Conservation (phyloP, 202 grass and related monocot genomes). For the Bolboschoenoplectus hybrid region DNA sequence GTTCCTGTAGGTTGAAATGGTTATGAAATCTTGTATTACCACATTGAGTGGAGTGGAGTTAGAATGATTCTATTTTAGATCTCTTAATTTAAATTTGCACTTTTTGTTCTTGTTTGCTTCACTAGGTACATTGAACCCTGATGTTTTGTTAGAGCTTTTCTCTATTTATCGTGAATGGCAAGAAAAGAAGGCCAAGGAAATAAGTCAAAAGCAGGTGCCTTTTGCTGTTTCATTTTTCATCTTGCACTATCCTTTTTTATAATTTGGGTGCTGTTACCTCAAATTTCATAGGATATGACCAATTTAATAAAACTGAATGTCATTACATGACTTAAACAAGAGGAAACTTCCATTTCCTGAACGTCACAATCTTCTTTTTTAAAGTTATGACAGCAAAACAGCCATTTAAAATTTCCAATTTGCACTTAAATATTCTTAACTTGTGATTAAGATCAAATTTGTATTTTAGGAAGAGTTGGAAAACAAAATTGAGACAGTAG, state of each 20-base stretch:
- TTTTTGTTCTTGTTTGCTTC: conserved; percentile 4
- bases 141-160: conserved; percentile 81
- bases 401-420: conserved; percentile 16
- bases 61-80: neutral
- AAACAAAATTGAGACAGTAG: conserved; percentile 90
- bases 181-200: conserved; percentile 82
- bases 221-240: conserved; percentile 7
- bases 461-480: conserved; percentile 70
- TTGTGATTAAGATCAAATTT: conserved; percentile 10
- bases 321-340: neutral
- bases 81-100: conserved; percentile 16
- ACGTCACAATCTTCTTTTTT: neutral
- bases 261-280: conserved; percentile 17
- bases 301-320: neutral
- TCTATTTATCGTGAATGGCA: conserved; percentile 79
- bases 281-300: conserved; percentile 17
- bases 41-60: neutral
- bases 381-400: neutral
- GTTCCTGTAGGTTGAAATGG: neutral
- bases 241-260: neutral
- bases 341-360: neutral
- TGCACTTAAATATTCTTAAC: neutral
- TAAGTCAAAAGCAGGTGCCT: conserved; percentile 64
- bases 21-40: neutral
- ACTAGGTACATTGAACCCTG: conserved; percentile 71